Conservation (phyloP, 306 rosid genomes). For the Lathyrus aphaca region DNA sequence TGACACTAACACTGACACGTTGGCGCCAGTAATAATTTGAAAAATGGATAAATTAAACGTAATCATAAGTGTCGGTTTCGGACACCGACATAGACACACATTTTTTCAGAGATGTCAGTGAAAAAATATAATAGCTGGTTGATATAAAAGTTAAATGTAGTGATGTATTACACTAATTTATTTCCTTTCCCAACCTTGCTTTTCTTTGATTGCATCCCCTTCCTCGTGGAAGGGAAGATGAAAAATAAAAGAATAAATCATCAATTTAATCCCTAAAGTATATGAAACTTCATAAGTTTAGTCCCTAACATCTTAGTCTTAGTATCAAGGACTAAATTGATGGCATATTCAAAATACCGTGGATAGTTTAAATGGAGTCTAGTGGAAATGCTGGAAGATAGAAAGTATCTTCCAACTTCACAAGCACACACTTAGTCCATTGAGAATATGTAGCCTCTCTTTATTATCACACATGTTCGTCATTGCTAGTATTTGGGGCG, state of each 20-base stretch:
- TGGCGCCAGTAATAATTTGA: no score
- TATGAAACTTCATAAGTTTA: not conserved
- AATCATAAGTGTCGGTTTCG: no score
- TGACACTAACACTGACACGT: no score
- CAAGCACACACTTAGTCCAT: not conserved
- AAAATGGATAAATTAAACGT: no score
- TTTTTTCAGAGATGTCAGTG: no score
- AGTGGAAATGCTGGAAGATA: conserved; percentile 12
- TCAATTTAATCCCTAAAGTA: not conserved
- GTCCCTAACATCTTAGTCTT: not conserved
- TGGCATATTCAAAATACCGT: not conserved
- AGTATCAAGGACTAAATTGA: not conserved
- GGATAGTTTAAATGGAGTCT: not conserved
- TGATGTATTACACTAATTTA: not conserved
- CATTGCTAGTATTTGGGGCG: conserved; percentile 10
- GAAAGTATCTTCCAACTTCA: conserved; percentile 7
- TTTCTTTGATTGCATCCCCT: not conserved
- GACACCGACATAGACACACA: no score
- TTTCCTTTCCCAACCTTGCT: not conserved
- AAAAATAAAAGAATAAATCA: not conserved
- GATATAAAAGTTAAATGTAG: not conserved
- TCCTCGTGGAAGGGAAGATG: not conserved
- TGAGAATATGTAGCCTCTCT: no score
- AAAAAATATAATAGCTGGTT: not conserved
- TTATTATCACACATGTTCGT: conserved; percentile 1